These are phyloP conservation scores for Kregervanrija delftensis DNA, from an alignment of 805 yeast genomes.

Conservation along the genomic window DNA sequence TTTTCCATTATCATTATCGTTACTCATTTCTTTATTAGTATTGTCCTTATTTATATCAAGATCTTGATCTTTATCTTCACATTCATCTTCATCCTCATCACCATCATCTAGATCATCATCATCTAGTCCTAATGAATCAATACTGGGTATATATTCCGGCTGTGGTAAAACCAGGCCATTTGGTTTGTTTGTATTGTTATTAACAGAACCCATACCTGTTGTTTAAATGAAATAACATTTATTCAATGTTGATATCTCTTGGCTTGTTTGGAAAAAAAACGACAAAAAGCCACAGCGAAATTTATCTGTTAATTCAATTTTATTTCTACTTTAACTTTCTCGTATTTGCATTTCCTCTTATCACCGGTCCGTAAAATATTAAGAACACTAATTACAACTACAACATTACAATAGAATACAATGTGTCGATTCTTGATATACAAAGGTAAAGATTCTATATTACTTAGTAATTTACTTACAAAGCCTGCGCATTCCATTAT, in stretches of 20 bases:
- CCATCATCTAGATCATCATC: constrained; percentile 1
- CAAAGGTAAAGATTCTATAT: constrained; percentile 85
- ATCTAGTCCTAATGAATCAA: constrained; percentile 7
- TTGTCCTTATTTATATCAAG: not conserved
- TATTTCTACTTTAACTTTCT: too few relatives aligned
- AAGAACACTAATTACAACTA: not conserved
- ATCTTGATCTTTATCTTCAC: not conserved
- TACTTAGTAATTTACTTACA: constrained; percentile 79
- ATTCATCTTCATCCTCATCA: not conserved
- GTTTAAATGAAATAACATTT: too few relatives aligned
- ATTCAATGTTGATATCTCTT: too few relatives aligned
- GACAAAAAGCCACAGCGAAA: not conserved
- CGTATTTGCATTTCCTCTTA: too few relatives aligned
- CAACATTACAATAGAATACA: not conserved
- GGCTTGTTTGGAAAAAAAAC: not conserved
- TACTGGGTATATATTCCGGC: constrained; percentile 9
- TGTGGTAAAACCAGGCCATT: constrained; percentile 4
- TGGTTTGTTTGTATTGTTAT: too few relatives aligned
- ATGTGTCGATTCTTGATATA: constrained; percentile 94
- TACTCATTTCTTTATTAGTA: not conserved
- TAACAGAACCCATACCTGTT: too few relatives aligned
- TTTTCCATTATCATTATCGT: not conserved
- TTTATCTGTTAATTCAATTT: too few relatives aligned
- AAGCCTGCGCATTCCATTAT: constrained; percentile 96
- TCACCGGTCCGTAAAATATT: too few relatives aligned